phyloP scores from a whole-genome alignment of 805 yeast genomes.

The Yarrowia sp. region DNA sequence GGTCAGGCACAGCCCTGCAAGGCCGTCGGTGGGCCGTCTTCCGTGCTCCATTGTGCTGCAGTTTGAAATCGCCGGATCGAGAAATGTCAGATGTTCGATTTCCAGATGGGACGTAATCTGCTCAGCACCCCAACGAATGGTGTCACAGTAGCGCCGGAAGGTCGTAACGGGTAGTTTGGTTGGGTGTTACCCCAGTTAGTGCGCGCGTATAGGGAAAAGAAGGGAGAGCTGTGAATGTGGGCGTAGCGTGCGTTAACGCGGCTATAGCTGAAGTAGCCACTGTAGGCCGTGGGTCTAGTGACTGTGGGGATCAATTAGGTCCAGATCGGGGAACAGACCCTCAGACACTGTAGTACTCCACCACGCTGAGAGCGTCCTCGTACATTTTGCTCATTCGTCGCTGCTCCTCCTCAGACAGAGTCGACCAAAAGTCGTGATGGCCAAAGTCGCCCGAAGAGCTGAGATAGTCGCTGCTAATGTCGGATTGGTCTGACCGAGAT shows the following conservation, averaged over 20 bases:
- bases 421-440: slow-evolving; percentile 13
- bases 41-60: slow-evolving; percentile 4
- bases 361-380: slow-evolving; percentile 24
- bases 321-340: too few relatives aligned
- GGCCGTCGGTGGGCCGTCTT: neutral
- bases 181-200: neutral
- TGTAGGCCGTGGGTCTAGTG: too few relatives aligned
- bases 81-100: neutral
- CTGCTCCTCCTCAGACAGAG: slow-evolving; percentile 21
- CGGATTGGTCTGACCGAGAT: neutral
- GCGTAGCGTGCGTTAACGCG: neutral
- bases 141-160: too few relatives aligned
- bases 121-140: too few relatives aligned
- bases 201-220: neutral
- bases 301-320: neutral
- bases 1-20: slow-evolving; percentile 1
- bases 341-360: slow-evolving; percentile 17
- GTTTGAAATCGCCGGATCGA: neutral
- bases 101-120: neutral
- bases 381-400: slow-evolving; percentile 29
- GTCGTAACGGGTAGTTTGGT: too few relatives aligned
- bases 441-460: neutral
- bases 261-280: too few relatives aligned
- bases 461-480: slow-evolving; percentile 10
- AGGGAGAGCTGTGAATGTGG: neutral